These are phyloP conservation scores for Vanrija sp. DNA, from an alignment of 1,284 basidiomycete species.

Conservation along the genomic window DNA sequence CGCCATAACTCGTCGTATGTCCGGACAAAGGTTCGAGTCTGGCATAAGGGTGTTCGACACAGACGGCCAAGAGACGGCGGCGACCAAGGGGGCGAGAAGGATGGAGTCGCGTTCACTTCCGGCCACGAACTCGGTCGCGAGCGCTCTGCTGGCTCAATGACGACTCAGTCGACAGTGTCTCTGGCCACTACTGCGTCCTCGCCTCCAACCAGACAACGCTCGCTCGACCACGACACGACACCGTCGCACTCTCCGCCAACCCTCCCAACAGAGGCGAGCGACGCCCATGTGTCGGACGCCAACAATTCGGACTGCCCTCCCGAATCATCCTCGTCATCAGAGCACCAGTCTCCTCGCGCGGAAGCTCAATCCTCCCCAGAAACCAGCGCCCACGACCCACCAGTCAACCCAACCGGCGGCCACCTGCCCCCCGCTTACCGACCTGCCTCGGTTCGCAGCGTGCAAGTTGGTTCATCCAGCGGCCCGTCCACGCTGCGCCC, in stretches of 20 bases:
- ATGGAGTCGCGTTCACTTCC: background rate
- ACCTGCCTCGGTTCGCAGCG: slow-evolving; percentile 39
- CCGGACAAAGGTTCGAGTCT: slow-evolving; percentile 34
- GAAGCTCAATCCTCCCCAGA: background rate
- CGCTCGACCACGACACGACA: too few species aligned
- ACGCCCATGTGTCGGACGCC: background rate
- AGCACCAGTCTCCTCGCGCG: background rate
- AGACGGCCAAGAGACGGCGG: too few species aligned
- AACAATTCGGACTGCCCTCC: background rate
- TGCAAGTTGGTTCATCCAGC: background rate
- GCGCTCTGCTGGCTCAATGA: background rate
- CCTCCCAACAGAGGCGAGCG: background rate
- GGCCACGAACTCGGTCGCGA: background rate
- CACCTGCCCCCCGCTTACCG: slow-evolving; percentile 45
- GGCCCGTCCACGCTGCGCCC: slow-evolving; percentile 8
- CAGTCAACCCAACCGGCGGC: too few species aligned
- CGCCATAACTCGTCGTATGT: slow-evolving; percentile 23
- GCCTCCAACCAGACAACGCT: too few species aligned
- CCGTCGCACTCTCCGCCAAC: background rate
- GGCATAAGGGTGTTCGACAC: slow-evolving; percentile 27
- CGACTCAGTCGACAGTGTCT: background rate
- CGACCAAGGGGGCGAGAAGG: background rate
- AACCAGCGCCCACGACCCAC: background rate
- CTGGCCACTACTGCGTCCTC: too few species aligned
- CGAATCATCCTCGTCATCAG: background rate